phyloP scores from a whole-genome alignment of 129 eudicot species.

The Escallonia herrerae region DNA sequence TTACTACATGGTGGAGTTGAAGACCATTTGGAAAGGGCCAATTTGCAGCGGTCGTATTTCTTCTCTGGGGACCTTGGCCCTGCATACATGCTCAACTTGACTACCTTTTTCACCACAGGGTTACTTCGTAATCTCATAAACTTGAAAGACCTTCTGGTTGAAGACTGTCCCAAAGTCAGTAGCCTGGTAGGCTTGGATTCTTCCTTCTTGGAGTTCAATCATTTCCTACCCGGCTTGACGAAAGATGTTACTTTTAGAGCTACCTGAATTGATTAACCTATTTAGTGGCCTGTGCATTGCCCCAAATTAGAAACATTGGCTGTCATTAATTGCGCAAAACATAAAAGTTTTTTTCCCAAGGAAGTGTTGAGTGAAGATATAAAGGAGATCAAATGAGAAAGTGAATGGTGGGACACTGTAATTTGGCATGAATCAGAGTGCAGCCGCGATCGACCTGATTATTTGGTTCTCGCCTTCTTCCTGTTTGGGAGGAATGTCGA shows the following conservation, averaged over 20 bases:
- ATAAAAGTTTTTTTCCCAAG: too few species aligned
- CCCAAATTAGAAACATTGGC: too few species aligned
- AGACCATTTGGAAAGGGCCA: conserved; percentile 20
- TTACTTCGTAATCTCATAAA: conserved; percentile 8
- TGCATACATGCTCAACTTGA: conserved; percentile 23
- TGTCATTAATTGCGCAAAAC: too few species aligned
- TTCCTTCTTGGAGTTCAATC: neutral
- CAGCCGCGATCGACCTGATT: too few species aligned
- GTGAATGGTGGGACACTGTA: too few species aligned
- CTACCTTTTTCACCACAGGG: conserved; percentile 7
- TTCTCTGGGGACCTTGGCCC: conserved; percentile 12
- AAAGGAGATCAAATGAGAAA: too few species aligned
- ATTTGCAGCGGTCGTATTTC: neutral
- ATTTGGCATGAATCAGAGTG: too few species aligned
- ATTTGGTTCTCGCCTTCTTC: too few species aligned
- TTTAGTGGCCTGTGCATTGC: too few species aligned
- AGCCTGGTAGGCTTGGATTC: conserved; percentile 14
- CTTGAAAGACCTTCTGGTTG: conserved; percentile 18
- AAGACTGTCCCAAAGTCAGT: conserved; percentile 19
- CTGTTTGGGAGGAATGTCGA: too few species aligned
- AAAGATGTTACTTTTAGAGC: conserved; percentile 27
- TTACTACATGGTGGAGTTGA: conserved; percentile 18
- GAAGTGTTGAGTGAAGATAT: too few species aligned
- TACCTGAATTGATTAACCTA: too few species aligned
- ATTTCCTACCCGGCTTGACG: conserved; percentile 24